These are phyloP conservation scores for Cicer bijugum DNA, from an alignment of 306 rosid genomes.

Conservation along the genomic window DNA sequence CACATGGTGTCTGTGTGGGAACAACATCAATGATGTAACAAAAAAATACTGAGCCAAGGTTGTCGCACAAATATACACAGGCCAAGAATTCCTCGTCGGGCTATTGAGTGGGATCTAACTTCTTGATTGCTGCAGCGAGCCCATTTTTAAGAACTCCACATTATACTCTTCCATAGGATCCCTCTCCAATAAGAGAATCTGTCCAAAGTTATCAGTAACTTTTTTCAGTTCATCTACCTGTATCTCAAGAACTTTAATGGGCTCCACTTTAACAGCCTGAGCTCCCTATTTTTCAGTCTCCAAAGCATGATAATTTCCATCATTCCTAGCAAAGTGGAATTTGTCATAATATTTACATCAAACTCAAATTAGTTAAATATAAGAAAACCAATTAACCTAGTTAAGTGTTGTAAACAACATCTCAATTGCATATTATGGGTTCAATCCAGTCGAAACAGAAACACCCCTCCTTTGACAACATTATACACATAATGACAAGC, in stretches of 20 bases:
- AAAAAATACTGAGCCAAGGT: too few species aligned
- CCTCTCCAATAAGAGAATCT: too few species aligned
- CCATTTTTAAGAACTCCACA: too few species aligned
- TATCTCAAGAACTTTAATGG: conserved; percentile 83
- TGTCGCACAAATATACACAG: too few species aligned
- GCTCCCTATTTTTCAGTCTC: conserved; percentile 68
- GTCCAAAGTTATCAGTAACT: too few species aligned
- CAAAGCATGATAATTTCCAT: conserved; percentile 63
- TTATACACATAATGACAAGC: conserved; percentile 13
- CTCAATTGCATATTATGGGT: conserved; percentile 11
- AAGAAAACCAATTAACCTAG: conserved; percentile 17
- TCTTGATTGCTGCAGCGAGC: too few species aligned
- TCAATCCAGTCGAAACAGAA: conserved; percentile 13
- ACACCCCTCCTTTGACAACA: conserved; percentile 8
- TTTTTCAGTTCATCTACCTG: conserved; percentile 76
- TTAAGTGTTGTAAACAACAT: conserved; percentile 13
- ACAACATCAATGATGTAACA: too few species aligned
- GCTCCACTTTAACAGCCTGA: conserved; percentile 72
- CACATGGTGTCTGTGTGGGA: too few species aligned
- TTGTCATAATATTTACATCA: conserved; percentile 20
- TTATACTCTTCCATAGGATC: too few species aligned
- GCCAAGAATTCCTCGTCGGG: too few species aligned
- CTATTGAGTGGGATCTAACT: too few species aligned
- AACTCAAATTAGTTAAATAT: conserved; percentile 36
- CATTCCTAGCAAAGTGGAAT: conserved; percentile 58